These are phyloP conservation scores for Paramecium sonneborni DNA, from an alignment of 73 alveolate genomes.

Conservation along the genomic window DNA sequence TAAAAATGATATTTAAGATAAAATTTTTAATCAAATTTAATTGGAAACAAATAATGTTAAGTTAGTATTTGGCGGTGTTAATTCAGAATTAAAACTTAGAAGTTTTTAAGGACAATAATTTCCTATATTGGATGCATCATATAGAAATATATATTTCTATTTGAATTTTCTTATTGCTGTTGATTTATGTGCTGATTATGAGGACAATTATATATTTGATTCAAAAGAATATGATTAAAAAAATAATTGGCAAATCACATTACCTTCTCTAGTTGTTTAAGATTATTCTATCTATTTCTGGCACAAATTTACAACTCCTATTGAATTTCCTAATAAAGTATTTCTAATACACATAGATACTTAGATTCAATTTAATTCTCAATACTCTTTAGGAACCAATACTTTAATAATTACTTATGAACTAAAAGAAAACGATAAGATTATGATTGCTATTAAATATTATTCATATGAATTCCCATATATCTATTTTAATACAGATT, in stretches of 20 bases:
- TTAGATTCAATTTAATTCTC: background rate
- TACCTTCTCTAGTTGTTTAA: background rate
- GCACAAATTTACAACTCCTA: background rate
- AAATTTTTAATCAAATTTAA: background rate
- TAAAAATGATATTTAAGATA: background rate
- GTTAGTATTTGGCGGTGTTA: background rate
- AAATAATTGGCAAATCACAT: background rate
- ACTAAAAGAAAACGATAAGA: background rate
- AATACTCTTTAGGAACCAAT: background rate
- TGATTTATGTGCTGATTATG: background rate
- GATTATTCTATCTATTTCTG: background rate
- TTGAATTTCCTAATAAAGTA: background rate
- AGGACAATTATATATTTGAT: background rate
- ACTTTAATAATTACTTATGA: background rate
- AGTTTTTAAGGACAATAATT: background rate
- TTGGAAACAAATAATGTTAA: background rate
- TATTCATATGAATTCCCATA: background rate
- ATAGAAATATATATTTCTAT: background rate
- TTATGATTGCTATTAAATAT: background rate
- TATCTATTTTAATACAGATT: background rate
- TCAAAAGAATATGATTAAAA: background rate
- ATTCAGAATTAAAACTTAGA: background rate
- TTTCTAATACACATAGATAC: background rate
- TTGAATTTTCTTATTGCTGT: background rate
- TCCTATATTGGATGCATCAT: background rate